Evolutionary conservation across 1,139 yeast species (phyloP).

Genomic region (Yamadazyma taylorii): DNA sequence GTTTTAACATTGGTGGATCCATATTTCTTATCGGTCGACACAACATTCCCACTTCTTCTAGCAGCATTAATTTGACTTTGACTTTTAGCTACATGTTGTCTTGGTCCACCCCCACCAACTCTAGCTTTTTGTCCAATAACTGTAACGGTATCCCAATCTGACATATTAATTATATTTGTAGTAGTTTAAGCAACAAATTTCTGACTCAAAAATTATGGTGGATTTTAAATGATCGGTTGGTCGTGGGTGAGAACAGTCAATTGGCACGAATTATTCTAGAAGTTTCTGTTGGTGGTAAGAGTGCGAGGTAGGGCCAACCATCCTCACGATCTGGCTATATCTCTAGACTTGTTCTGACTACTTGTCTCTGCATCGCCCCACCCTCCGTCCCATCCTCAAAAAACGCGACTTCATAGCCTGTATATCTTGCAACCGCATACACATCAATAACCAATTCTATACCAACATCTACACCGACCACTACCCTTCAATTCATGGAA

Average conservation of each 20-base stretch:
- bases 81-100: slow-evolving; percentile 79
- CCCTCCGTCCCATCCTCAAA: too few relatives aligned
- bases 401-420: too few relatives aligned
- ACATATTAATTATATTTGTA: slow-evolving; percentile 25
- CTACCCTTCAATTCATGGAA: background rate
- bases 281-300: background rate
- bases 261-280: background rate
- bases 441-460: too few relatives aligned
- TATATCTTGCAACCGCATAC: too few relatives aligned
- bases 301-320: too few relatives aligned
- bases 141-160: slow-evolving; percentile 90
- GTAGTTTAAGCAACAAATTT: background rate
- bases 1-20: slow-evolving; percentile 63
- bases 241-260: too few relatives aligned
- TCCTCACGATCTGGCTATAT: too few relatives aligned
- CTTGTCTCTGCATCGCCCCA: too few relatives aligned
- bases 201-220: background rate
- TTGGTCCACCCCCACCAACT: slow-evolving; percentile 86
- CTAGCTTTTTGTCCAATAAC: slow-evolving; percentile 87
- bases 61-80: slow-evolving; percentile 86
- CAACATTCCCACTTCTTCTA: slow-evolving; percentile 83
- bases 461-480: too few relatives aligned
- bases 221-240: too few relatives aligned
- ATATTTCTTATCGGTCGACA: slow-evolving; percentile 92
- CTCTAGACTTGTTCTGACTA: too few relatives aligned